A percentile compares a stretch with the other conserved stretches of the same genome.
Conservation (phyloP, 345 rosid species). For the Syzygium aromaticum region DNA sequence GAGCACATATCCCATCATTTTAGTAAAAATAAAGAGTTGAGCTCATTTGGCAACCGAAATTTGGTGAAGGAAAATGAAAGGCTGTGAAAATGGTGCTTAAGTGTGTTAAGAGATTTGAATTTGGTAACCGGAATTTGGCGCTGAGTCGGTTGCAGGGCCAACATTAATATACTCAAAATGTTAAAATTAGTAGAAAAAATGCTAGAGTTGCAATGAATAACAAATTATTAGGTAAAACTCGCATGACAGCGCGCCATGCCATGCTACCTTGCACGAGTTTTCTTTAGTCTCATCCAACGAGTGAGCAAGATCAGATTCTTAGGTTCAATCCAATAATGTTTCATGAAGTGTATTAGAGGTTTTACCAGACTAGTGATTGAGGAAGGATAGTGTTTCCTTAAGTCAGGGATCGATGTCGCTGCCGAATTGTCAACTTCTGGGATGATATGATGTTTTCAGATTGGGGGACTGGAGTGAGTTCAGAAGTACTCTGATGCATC, state of each 20-base stretch:
- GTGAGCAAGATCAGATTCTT: not conserved
- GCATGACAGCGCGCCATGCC: not conserved
- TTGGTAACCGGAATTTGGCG: not conserved
- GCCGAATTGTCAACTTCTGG: not conserved
- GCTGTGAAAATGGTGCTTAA: not conserved
- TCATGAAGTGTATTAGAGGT: not conserved
- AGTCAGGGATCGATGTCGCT: not conserved
- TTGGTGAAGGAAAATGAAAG: not conserved
- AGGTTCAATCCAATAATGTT: not conserved
- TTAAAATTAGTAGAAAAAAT: too few relatives aligned
- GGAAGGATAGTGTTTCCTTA: not conserved
- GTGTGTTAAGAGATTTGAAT: not conserved
- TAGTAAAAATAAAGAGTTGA: not conserved
- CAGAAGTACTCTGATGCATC: not conserved
- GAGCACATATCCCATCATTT: not conserved
- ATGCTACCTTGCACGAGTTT: too few relatives aligned
- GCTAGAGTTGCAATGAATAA: not conserved
- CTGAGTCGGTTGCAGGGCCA: not conserved
- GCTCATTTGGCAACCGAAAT: too few relatives aligned
- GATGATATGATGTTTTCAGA: not conserved
- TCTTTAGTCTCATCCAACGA: not conserved
- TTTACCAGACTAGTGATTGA: not conserved
- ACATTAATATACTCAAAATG: too few relatives aligned
- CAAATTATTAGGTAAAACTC: not conserved
- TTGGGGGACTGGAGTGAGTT: not conserved